These are phyloP conservation scores for Phaffomyces thermotolerans DNA, from an alignment of 805 yeast species.

Conservation along the genomic window DNA sequence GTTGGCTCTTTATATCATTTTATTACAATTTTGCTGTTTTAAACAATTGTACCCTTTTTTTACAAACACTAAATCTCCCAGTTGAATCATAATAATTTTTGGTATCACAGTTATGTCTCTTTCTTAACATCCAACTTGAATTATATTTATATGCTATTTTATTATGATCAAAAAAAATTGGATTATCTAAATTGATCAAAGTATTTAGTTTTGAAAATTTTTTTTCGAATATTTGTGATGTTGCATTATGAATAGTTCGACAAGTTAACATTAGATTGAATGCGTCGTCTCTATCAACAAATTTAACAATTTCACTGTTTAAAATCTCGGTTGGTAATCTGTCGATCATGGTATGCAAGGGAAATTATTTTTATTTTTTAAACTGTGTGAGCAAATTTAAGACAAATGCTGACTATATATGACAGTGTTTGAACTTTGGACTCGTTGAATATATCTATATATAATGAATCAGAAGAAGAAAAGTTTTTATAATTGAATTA, in stretches of 20 bases:
- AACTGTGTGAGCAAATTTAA: too few relatives aligned
- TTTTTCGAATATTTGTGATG: conserved; percentile 9
- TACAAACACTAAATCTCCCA: neutral
- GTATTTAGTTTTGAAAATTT: conserved; percentile 7
- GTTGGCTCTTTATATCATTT: too few relatives aligned
- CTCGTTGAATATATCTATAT: too few relatives aligned
- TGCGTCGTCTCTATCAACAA: conserved; percentile 14
- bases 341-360: conserved; percentile 13
- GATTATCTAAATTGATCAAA: conserved; percentile 17
- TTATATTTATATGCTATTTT: conserved; percentile 1
- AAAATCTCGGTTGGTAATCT: conserved; percentile 19
- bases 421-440: too few relatives aligned
- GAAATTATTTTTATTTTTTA: neutral
- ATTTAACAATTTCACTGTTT: conserved; percentile 12
- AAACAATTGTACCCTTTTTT: neutral
- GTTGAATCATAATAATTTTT: conserved; percentile 1
- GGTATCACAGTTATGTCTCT: neutral
- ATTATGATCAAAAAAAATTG: conserved; percentile 6
- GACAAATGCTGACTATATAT: too few relatives aligned
- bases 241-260: conserved; percentile 13
- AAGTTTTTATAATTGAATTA: too few relatives aligned
- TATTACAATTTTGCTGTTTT: neutral
- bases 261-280: conserved; percentile 18
- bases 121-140: conserved; percentile 2
- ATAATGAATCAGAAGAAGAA: too few relatives aligned